Base-by-base conservation (phyloP, 164 flowering plant species). In the Litsea cubeba region DNA sequence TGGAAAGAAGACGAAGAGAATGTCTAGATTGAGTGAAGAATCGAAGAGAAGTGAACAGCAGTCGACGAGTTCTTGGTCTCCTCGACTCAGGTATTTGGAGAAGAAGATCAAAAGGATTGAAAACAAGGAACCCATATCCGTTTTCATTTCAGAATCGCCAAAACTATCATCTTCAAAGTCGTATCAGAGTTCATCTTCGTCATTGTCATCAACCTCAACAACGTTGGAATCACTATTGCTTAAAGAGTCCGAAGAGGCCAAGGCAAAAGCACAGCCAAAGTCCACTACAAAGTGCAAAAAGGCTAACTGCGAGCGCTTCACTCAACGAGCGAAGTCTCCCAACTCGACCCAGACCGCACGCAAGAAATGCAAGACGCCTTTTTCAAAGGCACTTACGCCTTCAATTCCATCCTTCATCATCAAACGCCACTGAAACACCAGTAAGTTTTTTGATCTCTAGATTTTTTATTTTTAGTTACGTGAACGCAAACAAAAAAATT, bases 321-420 rank as follows among this genome's bases (percentile, higher is more conserved):
- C 78, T 5, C 70, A 77, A 25, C 73, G 76, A 35, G 65, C 71
- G 54, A 79, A 79, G 76, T 76, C 72, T n/a, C 75, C 72, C 3
- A 62, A 83, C 87, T 12, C 76, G 82, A 1, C 60, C 20, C 17
- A 54, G 65, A 83, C 28, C 51, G 82, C 50, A 57, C 77, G 66
- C 49, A 88, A 83, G 78, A 88, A 83, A 71, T 71, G 75, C 84
- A 91, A 83, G 90, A 54, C 60, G 5, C 20, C 60, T 11, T 54
- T 54, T 15, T 12, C 60, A 20, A 54, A 54, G 15, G 86, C 83
- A 72, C 83, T 82, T 84, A 10, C 85, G 85, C 32, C 72, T 80
- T 66, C 71, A 70, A 51, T 30, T 25, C 12, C 79, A 87, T 77
- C 74, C 75, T 25, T 32, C 69, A 14, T 32, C 69, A 14, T 66